Conservation (phyloP, 345 rosid species). For the Hibiscus syriacus region DNA sequence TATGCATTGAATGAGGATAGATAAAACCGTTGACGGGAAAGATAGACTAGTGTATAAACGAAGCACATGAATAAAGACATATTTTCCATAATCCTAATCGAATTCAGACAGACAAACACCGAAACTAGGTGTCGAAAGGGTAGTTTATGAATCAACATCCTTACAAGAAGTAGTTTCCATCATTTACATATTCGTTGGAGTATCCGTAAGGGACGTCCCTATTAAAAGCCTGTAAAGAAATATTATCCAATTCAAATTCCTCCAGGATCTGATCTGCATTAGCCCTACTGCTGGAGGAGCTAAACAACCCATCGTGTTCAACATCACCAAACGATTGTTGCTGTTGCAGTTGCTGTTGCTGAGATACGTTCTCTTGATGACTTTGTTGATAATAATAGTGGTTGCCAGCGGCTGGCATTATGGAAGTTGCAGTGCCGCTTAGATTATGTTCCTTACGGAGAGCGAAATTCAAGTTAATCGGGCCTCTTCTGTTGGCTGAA, state of each 20-base stretch:
- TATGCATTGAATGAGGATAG: too few species aligned
- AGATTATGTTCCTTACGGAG: slow-evolving; percentile 12
- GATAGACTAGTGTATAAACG: too few species aligned
- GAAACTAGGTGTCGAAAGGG: neutral
- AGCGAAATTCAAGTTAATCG: slow-evolving; percentile 33
- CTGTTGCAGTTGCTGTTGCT: too few species aligned
- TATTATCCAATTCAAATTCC: neutral
- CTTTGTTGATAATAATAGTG: neutral
- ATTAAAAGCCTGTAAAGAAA: neutral
- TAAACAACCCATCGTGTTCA: neutral
- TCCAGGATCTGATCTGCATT: neutral
- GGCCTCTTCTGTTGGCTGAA: slow-evolving; percentile 26
- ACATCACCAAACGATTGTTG: neutral
- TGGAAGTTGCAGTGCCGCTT: neutral
- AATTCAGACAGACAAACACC: neutral
- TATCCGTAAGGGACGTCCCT: neutral
- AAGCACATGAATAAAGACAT: too few species aligned
- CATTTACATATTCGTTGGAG: neutral
- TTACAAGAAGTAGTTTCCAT: slow-evolving; percentile 14
- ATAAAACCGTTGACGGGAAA: too few species aligned
- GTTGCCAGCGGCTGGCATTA: neutral
- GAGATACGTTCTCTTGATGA: neutral
- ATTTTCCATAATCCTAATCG: too few species aligned
- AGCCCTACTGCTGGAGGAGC: neutral
- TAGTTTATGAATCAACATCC: too few species aligned